Evolutionary conservation across 192 early-diverging fungal species (phyloP).

Genomic region (Coemansia sp.): DNA sequence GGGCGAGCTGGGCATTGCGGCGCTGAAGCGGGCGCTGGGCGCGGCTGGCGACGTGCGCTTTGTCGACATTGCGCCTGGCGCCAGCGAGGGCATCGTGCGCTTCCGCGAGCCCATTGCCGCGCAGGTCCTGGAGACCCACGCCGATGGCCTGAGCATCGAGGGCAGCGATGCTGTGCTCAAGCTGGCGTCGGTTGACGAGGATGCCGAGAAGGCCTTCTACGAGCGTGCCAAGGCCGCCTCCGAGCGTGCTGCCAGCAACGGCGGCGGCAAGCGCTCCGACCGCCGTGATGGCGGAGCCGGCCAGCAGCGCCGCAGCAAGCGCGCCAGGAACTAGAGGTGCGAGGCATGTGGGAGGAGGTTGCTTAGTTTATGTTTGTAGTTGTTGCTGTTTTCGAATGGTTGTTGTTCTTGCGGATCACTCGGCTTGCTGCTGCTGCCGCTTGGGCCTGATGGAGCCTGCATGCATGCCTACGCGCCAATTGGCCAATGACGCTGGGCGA

Average conservation of each 20-base stretch:
- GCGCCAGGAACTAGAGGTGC: slow-evolving; percentile 5
- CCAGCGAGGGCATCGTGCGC: slow-evolving; percentile 31
- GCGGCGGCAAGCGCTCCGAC: slow-evolving; percentile 8
- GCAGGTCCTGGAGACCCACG: slow-evolving; percentile 16
- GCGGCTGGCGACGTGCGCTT: slow-evolving; percentile 18
- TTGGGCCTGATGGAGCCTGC: too few relatives aligned
- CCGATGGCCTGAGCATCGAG: slow-evolving; percentile 26
- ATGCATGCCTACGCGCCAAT: too few relatives aligned
- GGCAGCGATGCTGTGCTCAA: slow-evolving; percentile 13
- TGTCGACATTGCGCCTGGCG: slow-evolving; percentile 23
- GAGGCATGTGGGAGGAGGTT: background rate
- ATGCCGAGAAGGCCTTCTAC: slow-evolving; percentile 29
- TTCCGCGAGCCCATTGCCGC: slow-evolving; percentile 30
- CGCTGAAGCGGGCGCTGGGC: slow-evolving; percentile 30
- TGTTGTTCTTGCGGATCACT: background rate
- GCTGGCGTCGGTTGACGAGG: slow-evolving; percentile 17
- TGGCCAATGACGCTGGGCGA: too few relatives aligned
- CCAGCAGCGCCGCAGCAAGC: slow-evolving; percentile 9
- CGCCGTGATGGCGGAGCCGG: background rate
- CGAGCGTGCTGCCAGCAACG: background rate
- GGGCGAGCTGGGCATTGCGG: slow-evolving; percentile 10
- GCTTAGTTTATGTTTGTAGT: background rate
- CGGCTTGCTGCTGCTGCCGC: too few relatives aligned
- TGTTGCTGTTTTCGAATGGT: background rate
- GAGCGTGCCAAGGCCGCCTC: slow-evolving; percentile 30